Evolutionary conservation across 768 basidiomycete genomes (phyloP).

Genomic region (Podaxis sp.): DNA sequence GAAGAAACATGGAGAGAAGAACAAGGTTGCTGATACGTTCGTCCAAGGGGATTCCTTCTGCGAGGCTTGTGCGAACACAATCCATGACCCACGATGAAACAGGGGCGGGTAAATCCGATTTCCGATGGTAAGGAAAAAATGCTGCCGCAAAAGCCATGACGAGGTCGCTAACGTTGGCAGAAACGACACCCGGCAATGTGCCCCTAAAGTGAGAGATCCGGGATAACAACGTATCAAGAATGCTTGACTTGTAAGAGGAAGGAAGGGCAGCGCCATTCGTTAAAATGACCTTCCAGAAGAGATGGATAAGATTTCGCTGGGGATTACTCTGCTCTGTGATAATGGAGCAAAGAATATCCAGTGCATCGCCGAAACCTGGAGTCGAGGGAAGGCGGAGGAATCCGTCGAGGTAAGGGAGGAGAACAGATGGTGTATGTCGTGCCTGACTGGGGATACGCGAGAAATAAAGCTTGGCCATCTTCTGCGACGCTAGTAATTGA

Average conservation of each 20-base stretch:
- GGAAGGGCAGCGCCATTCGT: constrained; percentile 21
- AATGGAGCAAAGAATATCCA: neutral
- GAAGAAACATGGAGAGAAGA: constrained; percentile 2
- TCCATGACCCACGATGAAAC: neutral
- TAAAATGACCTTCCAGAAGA: constrained; percentile 39
- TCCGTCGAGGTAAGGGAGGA: constrained; percentile 41
- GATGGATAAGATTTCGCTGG: constrained; percentile 17
- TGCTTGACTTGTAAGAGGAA: constrained; percentile 21
- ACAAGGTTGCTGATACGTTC: constrained; percentile 6
- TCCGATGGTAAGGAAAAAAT: neutral
- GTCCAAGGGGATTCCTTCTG: neutral
- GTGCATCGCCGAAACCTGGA: neutral
- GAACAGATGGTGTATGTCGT: constrained; percentile 32
- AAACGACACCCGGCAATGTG: too few species aligned
- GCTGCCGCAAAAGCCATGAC: constrained; percentile 1
- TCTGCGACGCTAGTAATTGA: constrained; percentile 10
- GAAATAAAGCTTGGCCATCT: constrained; percentile 37
- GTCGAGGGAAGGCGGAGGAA: constrained; percentile 22
- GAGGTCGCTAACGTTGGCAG: neutral
- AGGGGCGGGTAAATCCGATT: neutral
- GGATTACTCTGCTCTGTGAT: constrained; percentile 22
- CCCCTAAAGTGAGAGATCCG: constrained; percentile 22
- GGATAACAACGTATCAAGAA: constrained; percentile 31
- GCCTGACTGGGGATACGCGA: constrained; percentile 28
- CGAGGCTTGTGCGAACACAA: neutral